A percentile compares a stretch with the other conserved stretches of the same genome.
Conservation (phyloP, 1,284 basidiomycete genomes). For the Cronartium ribicola region DNA sequence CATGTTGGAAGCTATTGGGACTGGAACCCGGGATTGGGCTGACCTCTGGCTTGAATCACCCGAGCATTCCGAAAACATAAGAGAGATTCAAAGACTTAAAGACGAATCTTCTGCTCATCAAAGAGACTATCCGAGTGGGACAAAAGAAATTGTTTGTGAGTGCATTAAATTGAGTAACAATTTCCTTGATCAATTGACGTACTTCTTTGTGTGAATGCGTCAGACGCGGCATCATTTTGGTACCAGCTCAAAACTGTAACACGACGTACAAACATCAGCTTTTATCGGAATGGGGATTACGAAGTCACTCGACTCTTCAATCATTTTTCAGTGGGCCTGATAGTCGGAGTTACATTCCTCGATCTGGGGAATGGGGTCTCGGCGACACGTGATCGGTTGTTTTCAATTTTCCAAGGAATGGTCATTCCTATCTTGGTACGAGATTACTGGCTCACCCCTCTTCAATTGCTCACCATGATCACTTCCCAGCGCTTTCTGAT, state of each 20-base stretch:
- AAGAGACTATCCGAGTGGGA: background rate
- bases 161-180: constrained; percentile 56
- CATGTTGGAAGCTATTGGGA: constrained; percentile 53
- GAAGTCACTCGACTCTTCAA: constrained; percentile 71
- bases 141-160: background rate
- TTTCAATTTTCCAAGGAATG: constrained; percentile 57
- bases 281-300: constrained; percentile 80
- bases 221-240: constrained; percentile 64
- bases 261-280: constrained; percentile 66
- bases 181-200: constrained; percentile 70
- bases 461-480: constrained; percentile 46
- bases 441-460: constrained; percentile 51
- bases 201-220: constrained; percentile 57
- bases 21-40: constrained; percentile 54
- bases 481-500: constrained; percentile 33
- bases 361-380: constrained; percentile 66
- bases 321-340: constrained; percentile 62
- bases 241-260: constrained; percentile 74
- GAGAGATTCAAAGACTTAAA: constrained; percentile 55
- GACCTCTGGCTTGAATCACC: constrained; percentile 52
- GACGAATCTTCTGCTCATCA: constrained; percentile 51
- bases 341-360: constrained; percentile 77
- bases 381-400: constrained; percentile 77
- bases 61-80: constrained; percentile 51
- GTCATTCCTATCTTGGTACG: constrained; percentile 18